A percentile compares a stretch with the other conserved stretches of the same genome.
Conservation (phyloP, 1,284 basidiomycete species). For the Prillingera fragicola region DNA sequence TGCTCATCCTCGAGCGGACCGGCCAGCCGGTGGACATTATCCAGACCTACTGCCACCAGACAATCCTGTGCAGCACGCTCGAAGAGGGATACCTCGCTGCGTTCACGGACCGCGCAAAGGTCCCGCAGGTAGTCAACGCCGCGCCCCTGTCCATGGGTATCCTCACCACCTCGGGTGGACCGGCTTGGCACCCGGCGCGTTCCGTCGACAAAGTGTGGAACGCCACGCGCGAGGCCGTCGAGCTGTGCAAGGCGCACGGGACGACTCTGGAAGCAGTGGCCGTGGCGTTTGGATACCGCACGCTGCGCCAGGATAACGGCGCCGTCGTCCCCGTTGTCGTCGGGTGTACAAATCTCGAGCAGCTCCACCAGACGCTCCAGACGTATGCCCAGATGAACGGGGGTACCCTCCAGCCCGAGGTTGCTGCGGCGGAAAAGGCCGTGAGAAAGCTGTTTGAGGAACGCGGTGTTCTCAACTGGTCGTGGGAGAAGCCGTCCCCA, state of each 20-base stretch:
- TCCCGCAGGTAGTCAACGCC: constrained; percentile 70
- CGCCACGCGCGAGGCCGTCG: constrained; percentile 24
- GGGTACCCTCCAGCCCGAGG: constrained; percentile 35
- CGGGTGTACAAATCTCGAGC: constrained; percentile 62
- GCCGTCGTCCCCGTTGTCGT: constrained; percentile 62
- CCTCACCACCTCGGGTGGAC: constrained; percentile 60
- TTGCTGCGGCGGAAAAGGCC: constrained; percentile 51
- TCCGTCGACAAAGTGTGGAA: constrained; percentile 15
- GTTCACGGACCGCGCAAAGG: constrained; percentile 58
- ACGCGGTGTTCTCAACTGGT: constrained; percentile 55
- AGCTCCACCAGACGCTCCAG: constrained; percentile 67
- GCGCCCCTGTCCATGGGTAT: constrained; percentile 92
- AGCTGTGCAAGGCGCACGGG: constrained; percentile 29
- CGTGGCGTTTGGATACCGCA: constrained; percentile 63
- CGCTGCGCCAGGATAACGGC: constrained; percentile 39
- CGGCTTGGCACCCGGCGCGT: constrained; percentile 78
- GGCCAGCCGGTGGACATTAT: constrained; percentile 65
- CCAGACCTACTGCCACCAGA: constrained; percentile 81
- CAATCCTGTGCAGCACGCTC: constrained; percentile 71
- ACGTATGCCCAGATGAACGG: constrained; percentile 61
- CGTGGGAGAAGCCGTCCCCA: constrained; percentile 34
- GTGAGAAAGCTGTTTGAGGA: constrained; percentile 53
- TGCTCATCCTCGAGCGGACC: constrained; percentile 60
- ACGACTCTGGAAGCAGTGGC: constrained; percentile 61
- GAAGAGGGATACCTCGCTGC: constrained; percentile 56